These are phyloP conservation scores for Aspergillus fischeri DNA, from an alignment of 2,329 filamentous ascomycete genomes.

Conservation along the genomic window DNA sequence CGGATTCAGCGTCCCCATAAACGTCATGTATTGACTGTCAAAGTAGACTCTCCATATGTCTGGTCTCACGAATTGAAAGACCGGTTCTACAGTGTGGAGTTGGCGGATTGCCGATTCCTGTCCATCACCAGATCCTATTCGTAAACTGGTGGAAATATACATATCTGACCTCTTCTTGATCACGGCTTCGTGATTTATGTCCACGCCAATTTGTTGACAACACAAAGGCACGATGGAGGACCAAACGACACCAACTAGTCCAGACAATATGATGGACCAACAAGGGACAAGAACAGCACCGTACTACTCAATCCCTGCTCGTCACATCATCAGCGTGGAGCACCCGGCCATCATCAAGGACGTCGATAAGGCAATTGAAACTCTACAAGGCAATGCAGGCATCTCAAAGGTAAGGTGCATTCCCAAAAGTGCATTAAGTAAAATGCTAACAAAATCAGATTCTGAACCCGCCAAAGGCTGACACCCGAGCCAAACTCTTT, in stretches of 20 bases:
- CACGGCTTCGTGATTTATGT: neutral
- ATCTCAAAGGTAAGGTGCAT: constrained; percentile 48
- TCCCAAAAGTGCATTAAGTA: neutral
- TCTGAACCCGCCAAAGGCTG: constrained; percentile 42
- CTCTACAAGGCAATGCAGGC: constrained; percentile 54
- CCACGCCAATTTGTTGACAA: neutral
- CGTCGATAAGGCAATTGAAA: constrained; percentile 59
- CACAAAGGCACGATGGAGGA: neutral
- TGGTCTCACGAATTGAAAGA: neutral
- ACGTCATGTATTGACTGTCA: neutral
- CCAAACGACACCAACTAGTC: neutral
- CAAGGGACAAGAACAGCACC: constrained; percentile 36
- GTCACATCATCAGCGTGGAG: constrained; percentile 58
- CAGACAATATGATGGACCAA: constrained; percentile 18
- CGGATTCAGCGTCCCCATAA: neutral
- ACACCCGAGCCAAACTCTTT: constrained; percentile 61
- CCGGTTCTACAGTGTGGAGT: neutral
- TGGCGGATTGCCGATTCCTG: neutral
- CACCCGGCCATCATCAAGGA: constrained; percentile 65
- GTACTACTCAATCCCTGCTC: constrained; percentile 49
- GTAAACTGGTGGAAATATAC: neutral
- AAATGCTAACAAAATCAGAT: constrained; percentile 32
- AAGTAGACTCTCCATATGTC: neutral
- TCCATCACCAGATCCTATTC: neutral
- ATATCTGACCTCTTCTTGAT: neutral